Percentiles rank a stretch among this genome's conserved stretches.
Evolutionary conservation across 2,329 filamentous ascomycete genomes (phyloP).

Genomic region (Pseudogymnoascus sp.): DNA sequence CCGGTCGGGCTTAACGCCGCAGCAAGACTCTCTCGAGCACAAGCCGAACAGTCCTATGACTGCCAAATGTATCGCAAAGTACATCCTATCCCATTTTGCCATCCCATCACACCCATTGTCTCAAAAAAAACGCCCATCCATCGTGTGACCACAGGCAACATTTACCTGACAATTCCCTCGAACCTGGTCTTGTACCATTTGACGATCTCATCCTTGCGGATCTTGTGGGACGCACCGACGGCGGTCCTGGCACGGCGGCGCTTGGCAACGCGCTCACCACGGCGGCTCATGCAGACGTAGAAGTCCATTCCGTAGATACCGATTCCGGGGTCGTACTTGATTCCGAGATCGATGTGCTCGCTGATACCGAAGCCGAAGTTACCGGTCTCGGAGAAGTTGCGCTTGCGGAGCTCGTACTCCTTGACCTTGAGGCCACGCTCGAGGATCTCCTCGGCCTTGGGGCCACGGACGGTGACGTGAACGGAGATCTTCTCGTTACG

Average conservation of each 20-base stretch:
- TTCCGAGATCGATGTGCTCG: conserved; percentile 99
- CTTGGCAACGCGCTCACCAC: conserved; percentile 94
- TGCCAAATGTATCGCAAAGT: conserved; percentile 33
- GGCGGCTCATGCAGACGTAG: conserved; percentile 99
- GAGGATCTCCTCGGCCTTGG: conserved; percentile 99
- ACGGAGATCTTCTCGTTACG: conserved; percentile 99
- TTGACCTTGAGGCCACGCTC: conserved; percentile 99
- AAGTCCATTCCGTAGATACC: conserved; percentile 99
- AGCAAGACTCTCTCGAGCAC: conserved; percentile 47
- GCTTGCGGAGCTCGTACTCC: conserved; percentile 99
- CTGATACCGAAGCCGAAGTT: conserved; percentile 99
- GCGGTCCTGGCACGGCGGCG: conserved; percentile 81
- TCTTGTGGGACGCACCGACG: conserved; percentile 83
- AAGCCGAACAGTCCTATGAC: conserved; percentile 41
- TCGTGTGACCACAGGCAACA: conserved; percentile 12
- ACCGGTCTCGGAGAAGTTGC: conserved; percentile 99
- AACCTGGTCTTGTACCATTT: conserved; percentile 97
- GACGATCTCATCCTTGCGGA: conserved; percentile 90
- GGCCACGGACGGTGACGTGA: conserved; percentile 98
- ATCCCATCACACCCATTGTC: conserved; percentile 14
- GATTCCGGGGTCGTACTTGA: conserved; percentile 98
- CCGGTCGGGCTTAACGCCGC: conserved; percentile 69
- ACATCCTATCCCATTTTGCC: conserved; percentile 29
- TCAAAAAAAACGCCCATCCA: conserved; percentile 17
- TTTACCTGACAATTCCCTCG: conserved; percentile 98